These are phyloP conservation scores for Lignosus rhinocerotis DNA, from an alignment of 1,284 basidiomycete species.

Conservation along the genomic window DNA sequence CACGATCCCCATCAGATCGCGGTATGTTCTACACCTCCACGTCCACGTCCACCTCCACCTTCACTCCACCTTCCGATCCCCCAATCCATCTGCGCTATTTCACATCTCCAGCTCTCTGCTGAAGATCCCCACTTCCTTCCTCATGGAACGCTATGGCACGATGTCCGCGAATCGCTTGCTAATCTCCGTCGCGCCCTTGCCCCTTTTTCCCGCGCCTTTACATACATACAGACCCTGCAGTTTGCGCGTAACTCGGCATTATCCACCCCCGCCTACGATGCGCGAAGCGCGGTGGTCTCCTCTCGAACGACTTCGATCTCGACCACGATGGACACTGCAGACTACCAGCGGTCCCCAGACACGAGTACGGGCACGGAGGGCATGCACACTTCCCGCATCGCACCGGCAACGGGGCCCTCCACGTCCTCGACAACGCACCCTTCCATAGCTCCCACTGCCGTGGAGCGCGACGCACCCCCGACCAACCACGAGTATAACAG, in stretches of 20 bases:
- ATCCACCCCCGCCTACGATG: neutral
- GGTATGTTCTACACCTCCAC: neutral
- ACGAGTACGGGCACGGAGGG: neutral
- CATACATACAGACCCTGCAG: constrained; percentile 6
- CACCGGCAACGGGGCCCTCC: neutral
- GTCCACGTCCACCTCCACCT: neutral
- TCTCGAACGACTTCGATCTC: neutral
- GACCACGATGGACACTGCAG: neutral
- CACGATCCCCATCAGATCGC: neutral
- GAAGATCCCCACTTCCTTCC: neutral
- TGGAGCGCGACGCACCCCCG: too few species aligned
- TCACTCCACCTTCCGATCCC: neutral
- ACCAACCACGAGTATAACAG: neutral
- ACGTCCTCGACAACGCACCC: neutral
- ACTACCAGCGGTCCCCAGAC: neutral
- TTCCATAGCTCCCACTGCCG: too few species aligned
- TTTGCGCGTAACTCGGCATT: neutral
- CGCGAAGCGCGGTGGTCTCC: neutral
- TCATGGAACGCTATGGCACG: neutral
- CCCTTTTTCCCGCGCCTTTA: too few species aligned
- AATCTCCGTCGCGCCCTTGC: too few species aligned
- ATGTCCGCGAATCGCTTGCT: too few species aligned
- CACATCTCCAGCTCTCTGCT: neutral
- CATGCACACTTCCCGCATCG: neutral
- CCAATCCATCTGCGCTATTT: neutral